Percentiles rank a stretch among this genome's conserved stretches.
Conservation (phyloP, 164 flowering plant genomes). For the Magnolia changhungtana region DNA sequence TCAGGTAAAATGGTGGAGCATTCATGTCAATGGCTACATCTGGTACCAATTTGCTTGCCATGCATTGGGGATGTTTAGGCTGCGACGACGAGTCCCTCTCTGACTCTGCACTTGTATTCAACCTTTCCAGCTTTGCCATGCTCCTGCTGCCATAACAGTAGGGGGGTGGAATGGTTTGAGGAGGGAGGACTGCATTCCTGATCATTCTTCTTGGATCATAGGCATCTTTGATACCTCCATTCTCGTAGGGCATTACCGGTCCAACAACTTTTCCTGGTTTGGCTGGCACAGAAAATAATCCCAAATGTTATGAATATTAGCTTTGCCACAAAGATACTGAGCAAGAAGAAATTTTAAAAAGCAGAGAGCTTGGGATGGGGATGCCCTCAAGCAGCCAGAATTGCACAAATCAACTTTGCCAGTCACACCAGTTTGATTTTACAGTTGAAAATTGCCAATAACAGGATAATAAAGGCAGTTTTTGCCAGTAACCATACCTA, state of each 20-base stretch:
- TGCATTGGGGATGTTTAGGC: conserved; percentile 39
- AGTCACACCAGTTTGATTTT: no score
- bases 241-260: conserved; percentile 49
- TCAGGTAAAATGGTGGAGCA: conserved; percentile 49
- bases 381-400: background rate
- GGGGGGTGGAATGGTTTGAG: conserved; percentile 38
- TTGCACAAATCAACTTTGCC: background rate
- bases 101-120: conserved; percentile 15
- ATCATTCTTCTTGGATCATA: conserved; percentile 49
- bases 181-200: conserved; percentile 42
- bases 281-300: conserved; percentile 32
- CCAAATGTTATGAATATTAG: background rate
- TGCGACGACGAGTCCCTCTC: conserved; percentile 29
- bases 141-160: conserved; percentile 35
- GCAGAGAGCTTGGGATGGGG: background rate
- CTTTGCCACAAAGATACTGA: background rate
- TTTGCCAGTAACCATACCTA: background rate
- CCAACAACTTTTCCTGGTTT: conserved; percentile 68
- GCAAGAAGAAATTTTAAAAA: background rate
- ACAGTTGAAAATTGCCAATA: no score
- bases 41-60: conserved; percentile 47
- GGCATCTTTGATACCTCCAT: conserved; percentile 39
- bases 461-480: background rate
- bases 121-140: conserved; percentile 35
- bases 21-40: conserved; percentile 67